Percentiles rank a stretch among this genome's conserved stretches.
Evolutionary conservation across 345 rosid genomes (phyloP).

Genomic region (Corchorus olitorius): DNA sequence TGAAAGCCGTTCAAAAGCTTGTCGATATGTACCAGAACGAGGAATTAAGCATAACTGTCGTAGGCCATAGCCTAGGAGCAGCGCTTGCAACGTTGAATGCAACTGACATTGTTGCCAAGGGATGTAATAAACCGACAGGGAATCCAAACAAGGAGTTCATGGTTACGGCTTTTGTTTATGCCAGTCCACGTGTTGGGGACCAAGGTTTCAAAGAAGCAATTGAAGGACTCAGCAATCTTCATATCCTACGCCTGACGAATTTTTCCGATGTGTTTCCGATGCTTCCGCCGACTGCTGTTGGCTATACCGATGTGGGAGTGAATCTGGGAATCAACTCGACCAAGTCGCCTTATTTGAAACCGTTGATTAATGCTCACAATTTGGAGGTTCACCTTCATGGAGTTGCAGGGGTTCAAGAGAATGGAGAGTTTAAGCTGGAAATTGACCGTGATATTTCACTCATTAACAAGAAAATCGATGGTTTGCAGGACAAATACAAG

Average conservation of each 20-base stretch:
- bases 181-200: slow-evolving; percentile 57
- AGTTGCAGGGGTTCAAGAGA: slow-evolving; percentile 27
- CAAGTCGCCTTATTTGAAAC: slow-evolving; percentile 16
- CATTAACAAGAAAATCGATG: slow-evolving; percentile 18
- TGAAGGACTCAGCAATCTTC: slow-evolving; percentile 16
- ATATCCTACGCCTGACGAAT: slow-evolving; percentile 37
- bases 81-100: slow-evolving; percentile 64
- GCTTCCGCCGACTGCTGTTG: slow-evolving; percentile 30
- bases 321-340: slow-evolving; percentile 17
- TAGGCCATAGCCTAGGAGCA: slow-evolving; percentile 73
- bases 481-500: background rate
- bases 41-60: slow-evolving; percentile 64
- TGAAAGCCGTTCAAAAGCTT: slow-evolving; percentile 49
- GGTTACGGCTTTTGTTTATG: slow-evolving; percentile 59
- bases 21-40: slow-evolving; percentile 55
- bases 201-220: background rate
- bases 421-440: slow-evolving; percentile 8
- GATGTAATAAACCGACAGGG: slow-evolving; percentile 6
- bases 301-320: slow-evolving; percentile 19
- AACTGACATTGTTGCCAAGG: slow-evolving; percentile 53
- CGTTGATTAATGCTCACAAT: slow-evolving; percentile 1
- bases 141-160: slow-evolving; percentile 31
- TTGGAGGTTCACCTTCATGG: slow-evolving; percentile 25
- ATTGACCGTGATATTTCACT: background rate
- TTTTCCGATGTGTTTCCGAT: slow-evolving; percentile 35